A percentile compares a stretch with the other conserved stretches of the same genome.
phyloP scores from a whole-genome alignment of 352 stramenopile species.

The Paralagenidium karlingii region DNA sequence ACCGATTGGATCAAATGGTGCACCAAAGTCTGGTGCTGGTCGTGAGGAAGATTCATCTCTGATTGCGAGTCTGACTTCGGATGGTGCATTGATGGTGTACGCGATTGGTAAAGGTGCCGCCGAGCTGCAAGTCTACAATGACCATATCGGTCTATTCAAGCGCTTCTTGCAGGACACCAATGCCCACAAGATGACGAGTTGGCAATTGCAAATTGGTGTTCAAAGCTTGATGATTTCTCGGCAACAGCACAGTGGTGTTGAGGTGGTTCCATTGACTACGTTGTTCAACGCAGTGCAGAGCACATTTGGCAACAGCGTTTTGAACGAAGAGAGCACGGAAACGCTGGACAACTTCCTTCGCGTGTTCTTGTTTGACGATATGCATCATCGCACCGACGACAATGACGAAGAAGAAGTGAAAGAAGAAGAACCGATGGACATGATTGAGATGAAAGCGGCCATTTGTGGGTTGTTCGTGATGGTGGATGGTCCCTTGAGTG shows the following conservation, averaged over 20 bases:
- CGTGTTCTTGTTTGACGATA: no score
- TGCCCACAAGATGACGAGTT: conserved; percentile 28
- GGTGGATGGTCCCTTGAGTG: conserved; percentile 37
- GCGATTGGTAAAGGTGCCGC: conserved; percentile 46
- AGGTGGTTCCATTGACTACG: no score
- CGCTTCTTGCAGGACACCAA: conserved; percentile 53
- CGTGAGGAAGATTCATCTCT: no score
- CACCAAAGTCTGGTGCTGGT: no score
- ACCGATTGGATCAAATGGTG: no score
- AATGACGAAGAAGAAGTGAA: conserved; percentile 14
- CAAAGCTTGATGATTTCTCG: no score
- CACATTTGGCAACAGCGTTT: no score
- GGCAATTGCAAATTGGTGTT: no score
- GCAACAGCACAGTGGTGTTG: no score
- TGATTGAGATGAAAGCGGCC: conserved; percentile 30
- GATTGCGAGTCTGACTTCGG: conserved; percentile 21
- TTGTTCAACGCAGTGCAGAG: no score
- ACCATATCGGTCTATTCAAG: conserved; percentile 54
- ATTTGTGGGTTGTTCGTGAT: conserved; percentile 57
- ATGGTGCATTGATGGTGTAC: conserved; percentile 75
- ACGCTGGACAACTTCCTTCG: no score
- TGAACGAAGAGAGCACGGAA: no score
- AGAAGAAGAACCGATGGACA: conserved; percentile 32
- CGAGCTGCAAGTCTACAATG: conserved; percentile 74
- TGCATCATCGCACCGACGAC: conserved; percentile 8